phyloP scores from a whole-genome alignment of 1,284 basidiomycete species.

The Blastosporella zonata region DNA sequence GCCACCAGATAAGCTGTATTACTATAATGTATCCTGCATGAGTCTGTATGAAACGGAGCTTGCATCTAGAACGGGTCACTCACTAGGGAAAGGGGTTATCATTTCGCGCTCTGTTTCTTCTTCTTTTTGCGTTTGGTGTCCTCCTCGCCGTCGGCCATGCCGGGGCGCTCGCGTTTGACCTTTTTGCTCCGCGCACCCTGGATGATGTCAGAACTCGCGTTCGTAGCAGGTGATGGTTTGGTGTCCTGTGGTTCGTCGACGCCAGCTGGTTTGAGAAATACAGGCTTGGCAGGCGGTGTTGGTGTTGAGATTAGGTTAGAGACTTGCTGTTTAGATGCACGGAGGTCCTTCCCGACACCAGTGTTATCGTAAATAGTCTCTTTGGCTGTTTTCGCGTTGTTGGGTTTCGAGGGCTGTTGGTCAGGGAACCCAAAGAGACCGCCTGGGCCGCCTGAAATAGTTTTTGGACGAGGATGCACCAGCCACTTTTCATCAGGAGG shows the following conservation, averaged over 20 bases:
- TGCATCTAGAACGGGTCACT: background rate
- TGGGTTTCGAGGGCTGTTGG: constrained; percentile 18
- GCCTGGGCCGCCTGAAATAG: constrained; percentile 27
- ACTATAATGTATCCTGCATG: background rate
- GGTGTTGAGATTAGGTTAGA: background rate
- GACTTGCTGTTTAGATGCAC: constrained; percentile 12
- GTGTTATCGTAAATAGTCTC: constrained; percentile 49
- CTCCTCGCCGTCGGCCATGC: constrained; percentile 22
- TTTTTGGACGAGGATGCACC: constrained; percentile 25
- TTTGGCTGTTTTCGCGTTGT: constrained; percentile 42
- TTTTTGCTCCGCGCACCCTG: constrained; percentile 27
- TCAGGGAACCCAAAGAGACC: constrained; percentile 28
- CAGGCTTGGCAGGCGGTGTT: constrained; percentile 12
- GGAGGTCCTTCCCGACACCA: constrained; percentile 45
- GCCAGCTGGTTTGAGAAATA: constrained; percentile 53
- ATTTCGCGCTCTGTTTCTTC: constrained; percentile 27
- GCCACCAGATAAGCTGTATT: constrained; percentile 2
- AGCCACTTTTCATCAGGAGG: constrained; percentile 15
- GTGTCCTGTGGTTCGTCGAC: constrained; percentile 44
- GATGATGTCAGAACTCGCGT: constrained; percentile 19
- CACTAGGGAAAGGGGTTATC: background rate
- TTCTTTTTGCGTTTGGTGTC: constrained; percentile 35
- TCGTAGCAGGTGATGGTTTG: constrained; percentile 10
- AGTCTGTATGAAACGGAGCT: background rate
- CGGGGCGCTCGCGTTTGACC: constrained; percentile 27